These are phyloP conservation scores for Tilletia walkeri DNA, from an alignment of 1,284 basidiomycete genomes.

Conservation along the genomic window DNA sequence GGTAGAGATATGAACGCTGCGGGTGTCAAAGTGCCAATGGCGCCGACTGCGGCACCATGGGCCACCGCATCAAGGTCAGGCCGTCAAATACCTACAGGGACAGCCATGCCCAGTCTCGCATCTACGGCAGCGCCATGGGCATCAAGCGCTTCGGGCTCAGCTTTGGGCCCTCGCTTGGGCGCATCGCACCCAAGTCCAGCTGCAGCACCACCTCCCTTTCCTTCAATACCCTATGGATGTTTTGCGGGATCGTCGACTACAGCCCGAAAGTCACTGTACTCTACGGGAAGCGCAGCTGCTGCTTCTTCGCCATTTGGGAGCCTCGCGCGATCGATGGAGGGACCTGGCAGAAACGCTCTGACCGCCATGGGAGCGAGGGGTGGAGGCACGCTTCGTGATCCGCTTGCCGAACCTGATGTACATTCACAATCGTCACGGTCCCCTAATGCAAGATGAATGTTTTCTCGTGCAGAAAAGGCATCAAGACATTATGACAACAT, in stretches of 20 bases:
- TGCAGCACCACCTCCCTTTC: background rate
- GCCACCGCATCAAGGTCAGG: background rate
- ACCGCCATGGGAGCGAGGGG: no score
- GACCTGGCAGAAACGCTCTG: background rate
- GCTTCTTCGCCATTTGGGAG: slow-evolving; percentile 22
- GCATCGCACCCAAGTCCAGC: background rate
- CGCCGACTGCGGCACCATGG: slow-evolving; percentile 7
- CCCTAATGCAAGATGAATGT: no score
- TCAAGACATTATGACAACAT: no score
- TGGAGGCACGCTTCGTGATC: no score
- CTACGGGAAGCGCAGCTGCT: slow-evolving; percentile 22
- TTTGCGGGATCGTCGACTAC: background rate
- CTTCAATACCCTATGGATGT: background rate
- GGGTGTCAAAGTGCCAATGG: background rate
- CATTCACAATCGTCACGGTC: no score
- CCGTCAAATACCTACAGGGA: background rate
- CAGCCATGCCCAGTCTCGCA: background rate
- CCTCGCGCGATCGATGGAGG: slow-evolving; percentile 13
- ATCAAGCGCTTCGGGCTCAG: background rate
- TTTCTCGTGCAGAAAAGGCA: no score
- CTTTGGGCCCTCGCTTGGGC: background rate
- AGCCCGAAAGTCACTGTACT: background rate
- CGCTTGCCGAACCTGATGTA: no score
- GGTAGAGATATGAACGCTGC: background rate
- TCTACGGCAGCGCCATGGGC: slow-evolving; percentile 9